Evolutionary conservation across 2,329 filamentous ascomycete genomes (phyloP).

Genomic region (Aspergillus sp.): DNA sequence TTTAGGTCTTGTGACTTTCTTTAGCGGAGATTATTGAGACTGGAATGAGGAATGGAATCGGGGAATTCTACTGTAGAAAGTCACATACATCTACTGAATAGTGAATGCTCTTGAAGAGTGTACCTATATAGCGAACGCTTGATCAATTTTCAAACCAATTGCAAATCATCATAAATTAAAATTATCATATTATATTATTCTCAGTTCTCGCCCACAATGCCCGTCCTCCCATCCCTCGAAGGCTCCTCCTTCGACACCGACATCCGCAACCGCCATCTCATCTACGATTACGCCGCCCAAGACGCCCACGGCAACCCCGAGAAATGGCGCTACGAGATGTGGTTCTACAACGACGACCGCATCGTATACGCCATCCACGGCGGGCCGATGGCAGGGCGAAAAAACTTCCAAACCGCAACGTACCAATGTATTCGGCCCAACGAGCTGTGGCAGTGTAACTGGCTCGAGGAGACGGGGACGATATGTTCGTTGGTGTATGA

Average conservation of each 20-base stretch:
- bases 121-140: too few species aligned
- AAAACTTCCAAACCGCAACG: conserved; percentile 50
- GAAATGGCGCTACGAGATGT: conserved; percentile 60
- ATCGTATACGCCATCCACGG: conserved; percentile 58
- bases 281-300: conserved; percentile 54
- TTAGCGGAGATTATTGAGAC: too few species aligned
- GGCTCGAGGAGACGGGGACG: conserved; percentile 58
- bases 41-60: too few species aligned
- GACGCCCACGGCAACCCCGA: conserved; percentile 47
- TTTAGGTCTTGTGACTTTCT: too few species aligned
- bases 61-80: too few species aligned
- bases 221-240: conserved; percentile 12
- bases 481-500: conserved; percentile 54
- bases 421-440: conserved; percentile 56
- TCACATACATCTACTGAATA: too few species aligned
- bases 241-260: conserved; percentile 44
- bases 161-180: too few species aligned
- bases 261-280: conserved; percentile 49
- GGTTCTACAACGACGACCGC: conserved; percentile 53
- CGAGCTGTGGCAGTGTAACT: conserved; percentile 58
- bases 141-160: too few species aligned
- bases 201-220: conserved; percentile 10
- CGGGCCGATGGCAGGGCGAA: conserved; percentile 54
- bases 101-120: too few species aligned
- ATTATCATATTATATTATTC: too few species aligned